A percentile compares a stretch with the other conserved stretches of the same genome.
Conservation (phyloP, 768 basidiomycete genomes). For the Boletus subparvulus region DNA sequence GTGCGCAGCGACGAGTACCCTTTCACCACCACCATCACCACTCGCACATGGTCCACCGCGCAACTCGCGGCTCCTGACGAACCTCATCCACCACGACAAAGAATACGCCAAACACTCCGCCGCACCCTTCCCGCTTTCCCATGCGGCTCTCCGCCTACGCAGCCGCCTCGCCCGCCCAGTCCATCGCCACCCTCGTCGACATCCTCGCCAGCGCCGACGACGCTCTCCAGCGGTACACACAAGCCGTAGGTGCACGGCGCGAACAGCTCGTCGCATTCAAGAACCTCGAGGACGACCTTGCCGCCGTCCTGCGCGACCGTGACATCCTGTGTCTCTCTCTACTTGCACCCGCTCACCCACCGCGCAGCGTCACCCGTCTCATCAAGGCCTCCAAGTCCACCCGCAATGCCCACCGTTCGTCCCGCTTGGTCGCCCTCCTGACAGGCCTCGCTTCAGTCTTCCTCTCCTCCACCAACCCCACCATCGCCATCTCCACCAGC, state of each 20-base stretch:
- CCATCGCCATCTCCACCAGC: conserved; percentile 16
- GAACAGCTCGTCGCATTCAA: conserved; percentile 60
- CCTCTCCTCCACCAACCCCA: conserved; percentile 34
- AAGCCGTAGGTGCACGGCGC: conserved; percentile 63
- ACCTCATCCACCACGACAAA: conserved; percentile 69
- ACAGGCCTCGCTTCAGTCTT: conserved; percentile 39
- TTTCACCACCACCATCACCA: not conserved
- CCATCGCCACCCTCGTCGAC: conserved; percentile 46
- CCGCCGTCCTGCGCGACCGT: conserved; percentile 61
- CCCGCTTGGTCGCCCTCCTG: conserved; percentile 16
- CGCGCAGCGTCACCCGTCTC: conserved; percentile 66
- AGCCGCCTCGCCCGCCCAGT: conserved; percentile 30
- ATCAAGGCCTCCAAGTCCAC: conserved; percentile 71
- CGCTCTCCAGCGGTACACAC: conserved; percentile 60
- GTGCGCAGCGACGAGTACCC: not conserved
- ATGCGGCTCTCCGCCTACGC: conserved; percentile 73
- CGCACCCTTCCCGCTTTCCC: conserved; percentile 57
- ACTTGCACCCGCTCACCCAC: not conserved
- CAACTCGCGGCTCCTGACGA: conserved; percentile 70
- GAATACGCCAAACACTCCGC: conserved; percentile 63
- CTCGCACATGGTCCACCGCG: conserved; percentile 58
- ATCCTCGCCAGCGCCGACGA: conserved; percentile 65
- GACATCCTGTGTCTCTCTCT: conserved; percentile 67
- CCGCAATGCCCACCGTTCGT: conserved; percentile 38
- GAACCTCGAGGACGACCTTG: conserved; percentile 70